Evolutionary conservation across 495 filamentous ascomycete species (phyloP).

Genomic region (Penicillium parvum): DNA sequence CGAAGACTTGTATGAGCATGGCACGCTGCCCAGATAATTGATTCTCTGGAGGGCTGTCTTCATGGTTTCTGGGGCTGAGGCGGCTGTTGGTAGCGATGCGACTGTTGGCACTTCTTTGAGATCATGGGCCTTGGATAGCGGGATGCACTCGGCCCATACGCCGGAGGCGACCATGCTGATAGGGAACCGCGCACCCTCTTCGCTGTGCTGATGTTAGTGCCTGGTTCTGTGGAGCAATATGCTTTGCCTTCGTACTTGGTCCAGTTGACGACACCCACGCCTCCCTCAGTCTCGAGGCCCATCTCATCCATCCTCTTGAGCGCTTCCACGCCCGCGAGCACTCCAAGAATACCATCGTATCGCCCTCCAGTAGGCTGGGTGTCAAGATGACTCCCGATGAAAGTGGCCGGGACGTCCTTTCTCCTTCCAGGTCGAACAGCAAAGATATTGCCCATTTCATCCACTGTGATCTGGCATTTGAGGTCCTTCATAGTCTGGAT

Average conservation of each 20-base stretch:
- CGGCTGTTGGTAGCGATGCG: conserved; percentile 39
- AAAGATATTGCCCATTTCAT: conserved; percentile 74
- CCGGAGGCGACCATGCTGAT: conserved; percentile 72
- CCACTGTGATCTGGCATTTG: conserved; percentile 58
- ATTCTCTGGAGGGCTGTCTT: conserved; percentile 65
- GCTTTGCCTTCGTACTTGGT: conserved; percentile 53
- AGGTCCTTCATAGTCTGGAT: conserved; percentile 57
- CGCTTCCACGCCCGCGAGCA: conserved; percentile 68
- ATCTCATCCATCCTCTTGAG: conserved; percentile 65
- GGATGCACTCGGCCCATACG: conserved; percentile 68
- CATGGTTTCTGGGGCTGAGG: conserved; percentile 56
- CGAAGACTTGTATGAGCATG: conserved; percentile 54
- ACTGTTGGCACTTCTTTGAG: conserved; percentile 50
- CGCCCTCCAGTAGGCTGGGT: conserved; percentile 74
- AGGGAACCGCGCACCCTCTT: conserved; percentile 78
- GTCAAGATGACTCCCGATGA: conserved; percentile 71
- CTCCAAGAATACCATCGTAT: conserved; percentile 71
- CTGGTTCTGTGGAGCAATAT: not conserved
- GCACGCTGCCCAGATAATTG: conserved; percentile 58
- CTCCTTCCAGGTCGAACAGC: conserved; percentile 59
- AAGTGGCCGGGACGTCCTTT: conserved; percentile 55
- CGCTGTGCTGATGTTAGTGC: conserved; percentile 34
- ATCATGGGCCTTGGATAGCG: conserved; percentile 57
- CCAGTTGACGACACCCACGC: conserved; percentile 74
- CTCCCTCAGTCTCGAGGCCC: conserved; percentile 63